These are phyloP conservation scores for Rubroboletus satanas DNA, from an alignment of 768 basidiomycete species.

Conservation along the genomic window DNA sequence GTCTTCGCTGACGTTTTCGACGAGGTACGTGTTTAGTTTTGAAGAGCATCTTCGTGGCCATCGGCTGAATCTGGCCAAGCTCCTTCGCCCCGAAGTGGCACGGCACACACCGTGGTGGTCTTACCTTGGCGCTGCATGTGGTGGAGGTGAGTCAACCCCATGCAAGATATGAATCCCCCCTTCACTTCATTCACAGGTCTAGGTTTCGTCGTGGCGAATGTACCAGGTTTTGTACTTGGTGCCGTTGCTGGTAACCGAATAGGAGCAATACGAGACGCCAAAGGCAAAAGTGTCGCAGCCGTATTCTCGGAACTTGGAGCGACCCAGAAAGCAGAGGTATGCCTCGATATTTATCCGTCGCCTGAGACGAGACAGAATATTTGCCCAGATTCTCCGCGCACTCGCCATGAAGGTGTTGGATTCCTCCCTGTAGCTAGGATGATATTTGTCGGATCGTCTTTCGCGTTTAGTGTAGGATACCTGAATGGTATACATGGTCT, in stretches of 20 bases:
- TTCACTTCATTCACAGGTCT: slow-evolving; percentile 36
- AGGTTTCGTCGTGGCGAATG: slow-evolving; percentile 58
- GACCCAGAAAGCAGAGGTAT: slow-evolving; percentile 83
- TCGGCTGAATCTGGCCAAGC: slow-evolving; percentile 35
- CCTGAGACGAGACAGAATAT: background rate
- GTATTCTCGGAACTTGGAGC: slow-evolving; percentile 78
- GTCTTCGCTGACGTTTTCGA: slow-evolving; percentile 91
- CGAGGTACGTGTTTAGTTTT: slow-evolving; percentile 51
- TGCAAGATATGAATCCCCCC: slow-evolving; percentile 18
- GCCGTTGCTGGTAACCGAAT: slow-evolving; percentile 87
- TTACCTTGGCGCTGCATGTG: slow-evolving; percentile 66
- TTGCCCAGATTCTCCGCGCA: slow-evolving; percentile 66
- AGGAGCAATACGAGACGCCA: slow-evolving; percentile 89
- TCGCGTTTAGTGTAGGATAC: slow-evolving; percentile 8
- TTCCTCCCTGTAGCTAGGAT: slow-evolving; percentile 40
- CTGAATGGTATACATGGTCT: background rate
- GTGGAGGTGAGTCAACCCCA: slow-evolving; percentile 43
- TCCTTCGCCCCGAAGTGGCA: slow-evolving; percentile 80
- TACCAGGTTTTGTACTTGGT: slow-evolving; percentile 84
- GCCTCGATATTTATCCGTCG: slow-evolving; percentile 13
- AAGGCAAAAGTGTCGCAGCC: slow-evolving; percentile 87
- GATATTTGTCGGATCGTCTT: background rate
- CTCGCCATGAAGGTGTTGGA: slow-evolving; percentile 82
- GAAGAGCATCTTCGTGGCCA: background rate
- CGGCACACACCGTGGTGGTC: slow-evolving; percentile 70